These are phyloP conservation scores for Solanum commersonii DNA, from an alignment of 257 asterid species.

Conservation along the genomic window DNA sequence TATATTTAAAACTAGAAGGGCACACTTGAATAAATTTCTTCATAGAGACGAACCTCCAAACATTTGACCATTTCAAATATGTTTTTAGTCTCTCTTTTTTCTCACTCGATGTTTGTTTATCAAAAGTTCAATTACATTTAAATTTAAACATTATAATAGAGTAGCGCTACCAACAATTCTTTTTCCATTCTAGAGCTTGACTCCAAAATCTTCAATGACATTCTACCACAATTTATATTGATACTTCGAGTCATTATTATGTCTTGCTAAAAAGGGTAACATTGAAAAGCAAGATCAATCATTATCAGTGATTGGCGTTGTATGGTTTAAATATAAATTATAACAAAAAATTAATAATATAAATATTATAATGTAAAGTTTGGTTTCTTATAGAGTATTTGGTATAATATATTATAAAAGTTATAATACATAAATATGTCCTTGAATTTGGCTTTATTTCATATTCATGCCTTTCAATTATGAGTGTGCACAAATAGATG, in stretches of 20 bases:
- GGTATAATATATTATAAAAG: not conserved
- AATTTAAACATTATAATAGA: too few relatives aligned
- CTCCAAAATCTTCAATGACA: not conserved
- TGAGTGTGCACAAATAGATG: too few relatives aligned
- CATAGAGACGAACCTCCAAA: not conserved
- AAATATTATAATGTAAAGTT: too few relatives aligned
- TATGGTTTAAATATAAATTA: not conserved
- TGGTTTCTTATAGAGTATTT: not conserved
- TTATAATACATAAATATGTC: too few relatives aligned
- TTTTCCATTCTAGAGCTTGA: not conserved
- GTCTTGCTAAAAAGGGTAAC: not conserved
- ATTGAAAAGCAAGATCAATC: not conserved
- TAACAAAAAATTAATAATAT: too few relatives aligned
- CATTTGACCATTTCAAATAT: not conserved
- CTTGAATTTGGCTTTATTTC: too few relatives aligned
- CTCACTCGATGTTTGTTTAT: too few relatives aligned
- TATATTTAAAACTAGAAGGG: not conserved
- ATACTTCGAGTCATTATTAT: not conserved
- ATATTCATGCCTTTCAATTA: too few relatives aligned
- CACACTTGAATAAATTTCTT: not conserved
- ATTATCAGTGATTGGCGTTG: not conserved
- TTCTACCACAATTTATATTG: too few relatives aligned
- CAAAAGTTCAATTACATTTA: too few relatives aligned
- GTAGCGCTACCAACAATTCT: accelerated
- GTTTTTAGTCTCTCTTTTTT: not conserved